Conservation (phyloP, 1,284 basidiomycete species). For the Ustilago loliicola region DNA sequence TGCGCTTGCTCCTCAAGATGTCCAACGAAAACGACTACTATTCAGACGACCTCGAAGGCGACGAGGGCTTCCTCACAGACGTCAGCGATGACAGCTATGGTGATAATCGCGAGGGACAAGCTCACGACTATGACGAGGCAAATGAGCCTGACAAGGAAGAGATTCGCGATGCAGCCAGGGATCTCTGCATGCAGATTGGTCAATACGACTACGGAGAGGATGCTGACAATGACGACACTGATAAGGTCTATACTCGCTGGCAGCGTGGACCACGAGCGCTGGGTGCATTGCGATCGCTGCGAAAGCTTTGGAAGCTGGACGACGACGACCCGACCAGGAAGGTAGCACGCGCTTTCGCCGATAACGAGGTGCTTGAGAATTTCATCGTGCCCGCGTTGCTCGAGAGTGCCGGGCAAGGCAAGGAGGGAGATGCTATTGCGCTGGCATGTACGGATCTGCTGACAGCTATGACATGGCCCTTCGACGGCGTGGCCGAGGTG, state of each 20-base stretch:
- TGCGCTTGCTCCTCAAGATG: conserved; percentile 22
- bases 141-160: conserved; percentile 51
- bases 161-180: conserved; percentile 56
- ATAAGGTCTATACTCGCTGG: conserved; percentile 56
- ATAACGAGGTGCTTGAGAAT: conserved; percentile 65
- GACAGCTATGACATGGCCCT: conserved; percentile 69
- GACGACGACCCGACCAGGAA: conserved; percentile 63
- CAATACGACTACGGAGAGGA: conserved; percentile 63
- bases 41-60: conserved; percentile 57
- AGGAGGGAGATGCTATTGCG: conserved; percentile 61
- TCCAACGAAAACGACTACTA: conserved; percentile 49
- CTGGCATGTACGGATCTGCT: conserved; percentile 69
- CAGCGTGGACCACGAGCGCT: conserved; percentile 62
- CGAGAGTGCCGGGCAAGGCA: conserved; percentile 60
- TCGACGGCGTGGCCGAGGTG: conserved; percentile 64
- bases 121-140: conserved; percentile 26
- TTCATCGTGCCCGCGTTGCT: conserved; percentile 68
- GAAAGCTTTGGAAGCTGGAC: conserved; percentile 67
- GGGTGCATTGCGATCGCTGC: conserved; percentile 64
- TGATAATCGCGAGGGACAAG: conserved; percentile 15
- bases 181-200: conserved; percentile 66
- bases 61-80: conserved; percentile 46
- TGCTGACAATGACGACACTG: conserved; percentile 16
- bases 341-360: conserved; percentile 66
- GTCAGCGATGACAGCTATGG: conserved; percentile 33